Conservation (phyloP, 2,329 filamentous ascomycete species). For the Diaporthe citriasiana region DNA sequence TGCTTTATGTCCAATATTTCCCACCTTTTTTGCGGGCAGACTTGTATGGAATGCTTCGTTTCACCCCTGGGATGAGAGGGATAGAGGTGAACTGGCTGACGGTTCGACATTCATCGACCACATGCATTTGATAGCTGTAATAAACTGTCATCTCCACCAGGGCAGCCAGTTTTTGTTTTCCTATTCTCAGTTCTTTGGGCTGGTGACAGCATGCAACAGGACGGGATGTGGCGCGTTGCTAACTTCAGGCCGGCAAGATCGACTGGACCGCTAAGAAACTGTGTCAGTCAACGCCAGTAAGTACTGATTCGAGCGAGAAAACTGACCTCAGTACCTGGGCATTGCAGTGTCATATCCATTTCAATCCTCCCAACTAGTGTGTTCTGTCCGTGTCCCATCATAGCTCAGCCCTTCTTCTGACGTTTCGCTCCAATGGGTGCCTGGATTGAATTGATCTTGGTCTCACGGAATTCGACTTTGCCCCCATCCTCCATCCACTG, state of each 20-base stretch:
- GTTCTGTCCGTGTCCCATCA: background rate
- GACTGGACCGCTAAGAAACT: too few species aligned
- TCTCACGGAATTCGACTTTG: constrained; percentile 57
- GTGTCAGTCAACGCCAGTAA: background rate
- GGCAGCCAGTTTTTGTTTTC: too few species aligned
- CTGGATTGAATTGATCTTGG: constrained; percentile 63
- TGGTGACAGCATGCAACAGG: background rate
- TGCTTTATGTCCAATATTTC: background rate
- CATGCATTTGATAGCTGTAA: background rate
- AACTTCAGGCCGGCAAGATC: background rate
- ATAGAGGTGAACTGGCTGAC: background rate
- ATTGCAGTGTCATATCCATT: background rate
- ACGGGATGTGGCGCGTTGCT: background rate
- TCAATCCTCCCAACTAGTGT: background rate
- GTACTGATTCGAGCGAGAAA: background rate
- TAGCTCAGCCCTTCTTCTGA: constrained; percentile 43
- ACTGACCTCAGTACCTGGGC: background rate
- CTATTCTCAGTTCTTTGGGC: too few species aligned
- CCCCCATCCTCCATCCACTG: constrained; percentile 68
- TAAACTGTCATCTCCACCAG: background rate
- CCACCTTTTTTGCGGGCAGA: background rate
- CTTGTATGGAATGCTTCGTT: background rate
- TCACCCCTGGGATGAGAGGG: background rate
- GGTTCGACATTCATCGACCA: background rate
- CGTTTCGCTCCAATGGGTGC: constrained; percentile 57